phyloP scores from a whole-genome alignment of 2,329 filamentous ascomycete species.

The Colletotrichum simmondsii region DNA sequence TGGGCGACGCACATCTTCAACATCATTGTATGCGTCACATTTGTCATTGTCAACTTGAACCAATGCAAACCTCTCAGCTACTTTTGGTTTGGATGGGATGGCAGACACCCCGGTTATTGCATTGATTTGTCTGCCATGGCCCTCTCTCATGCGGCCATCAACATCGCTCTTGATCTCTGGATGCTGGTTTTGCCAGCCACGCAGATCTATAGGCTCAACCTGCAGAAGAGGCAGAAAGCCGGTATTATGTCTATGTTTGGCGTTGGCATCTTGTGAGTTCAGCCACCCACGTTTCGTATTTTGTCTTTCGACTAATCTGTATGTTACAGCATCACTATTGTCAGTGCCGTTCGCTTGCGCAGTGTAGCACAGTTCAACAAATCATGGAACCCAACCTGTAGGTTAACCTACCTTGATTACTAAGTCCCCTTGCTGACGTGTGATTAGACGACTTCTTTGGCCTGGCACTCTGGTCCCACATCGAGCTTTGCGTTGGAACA shows the following conservation, averaged over 20 bases:
- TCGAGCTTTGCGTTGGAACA: conserved; percentile 17
- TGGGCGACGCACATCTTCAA: conserved; percentile 36
- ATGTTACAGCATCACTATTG: conserved; percentile 8
- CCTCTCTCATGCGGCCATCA: conserved; percentile 11
- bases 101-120: conserved; percentile 7
- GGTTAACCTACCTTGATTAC: conserved; percentile 45
- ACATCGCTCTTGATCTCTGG: conserved; percentile 24
- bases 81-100: conserved; percentile 30
- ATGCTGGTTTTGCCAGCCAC: conserved; percentile 22
- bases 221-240: conserved; percentile 27
- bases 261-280: conserved; percentile 20
- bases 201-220: conserved; percentile 27
- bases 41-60: conserved; percentile 48
- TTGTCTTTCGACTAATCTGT: neutral
- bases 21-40: conserved; percentile 36
- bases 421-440: conserved; percentile 53
- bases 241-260: conserved; percentile 31
- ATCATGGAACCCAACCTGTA: conserved; percentile 30
- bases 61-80: conserved; percentile 29
- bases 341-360: conserved; percentile 15
- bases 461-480: conserved; percentile 45
- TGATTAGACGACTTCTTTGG: conserved; percentile 27
- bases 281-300: accelerated
- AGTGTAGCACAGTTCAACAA: conserved; percentile 11
- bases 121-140: conserved; percentile 22